Evolutionary conservation across 257 asterid species (phyloP).

Genomic region (Gentiana macrophylla): DNA sequence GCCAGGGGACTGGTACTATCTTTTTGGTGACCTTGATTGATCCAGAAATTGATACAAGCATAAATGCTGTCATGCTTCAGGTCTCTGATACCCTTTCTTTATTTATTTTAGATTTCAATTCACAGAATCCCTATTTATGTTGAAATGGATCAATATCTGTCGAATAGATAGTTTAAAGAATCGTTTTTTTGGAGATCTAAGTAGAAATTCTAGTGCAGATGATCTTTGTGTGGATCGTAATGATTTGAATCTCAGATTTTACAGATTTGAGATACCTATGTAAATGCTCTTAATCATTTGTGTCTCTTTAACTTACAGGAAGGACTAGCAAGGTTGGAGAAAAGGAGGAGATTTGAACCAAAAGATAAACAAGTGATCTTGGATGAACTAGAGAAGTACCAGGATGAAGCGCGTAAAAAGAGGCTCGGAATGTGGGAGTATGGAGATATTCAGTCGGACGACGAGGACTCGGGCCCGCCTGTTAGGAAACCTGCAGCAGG

Average conservation of each 20-base stretch:
- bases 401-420: conserved; percentile 59
- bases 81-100: conserved; percentile 17
- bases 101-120: not conserved
- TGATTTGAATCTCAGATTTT: not conserved
- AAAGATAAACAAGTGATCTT: conserved; percentile 43
- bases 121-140: no score
- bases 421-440: conserved; percentile 95
- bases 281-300: not conserved
- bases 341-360: conserved; percentile 67
- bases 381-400: conserved; percentile 71
- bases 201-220: no score
- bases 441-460: conserved; percentile 88
- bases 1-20: conserved; percentile 82
- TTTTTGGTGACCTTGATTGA: conserved; percentile 60
- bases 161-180: no score
- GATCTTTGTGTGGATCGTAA: not conserved
- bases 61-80: conserved; percentile 78
- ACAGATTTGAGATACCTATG: not conserved
- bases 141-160: no score
- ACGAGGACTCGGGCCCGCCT: conserved; percentile 63
- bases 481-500: conserved; percentile 59
- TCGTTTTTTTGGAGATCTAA: no score
- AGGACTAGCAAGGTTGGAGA: conserved; percentile 92
- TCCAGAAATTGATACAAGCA: conserved; percentile 53
- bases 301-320: conserved; percentile 35